A percentile compares a stretch with the other conserved stretches of the same genome.
phyloP scores from a whole-genome alignment of 2,329 filamentous ascomycete genomes.

The Didymella exigua region DNA sequence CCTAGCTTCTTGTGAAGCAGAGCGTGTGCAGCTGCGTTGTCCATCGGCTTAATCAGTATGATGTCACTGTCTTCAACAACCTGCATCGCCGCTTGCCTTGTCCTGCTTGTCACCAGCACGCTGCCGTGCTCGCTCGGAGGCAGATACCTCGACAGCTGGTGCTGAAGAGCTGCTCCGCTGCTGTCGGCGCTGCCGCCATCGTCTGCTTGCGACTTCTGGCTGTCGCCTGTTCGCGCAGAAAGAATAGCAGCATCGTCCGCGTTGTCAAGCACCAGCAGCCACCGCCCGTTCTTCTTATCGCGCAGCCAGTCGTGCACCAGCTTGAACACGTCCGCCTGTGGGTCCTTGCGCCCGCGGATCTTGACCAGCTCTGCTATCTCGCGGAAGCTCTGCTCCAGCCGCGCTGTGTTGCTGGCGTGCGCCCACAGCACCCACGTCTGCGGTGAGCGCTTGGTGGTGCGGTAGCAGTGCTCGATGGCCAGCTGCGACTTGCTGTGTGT shows the following conservation, averaged over 20 bases:
- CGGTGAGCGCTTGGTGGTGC: constrained; percentile 9
- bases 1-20: constrained; percentile 18
- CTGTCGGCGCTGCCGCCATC: too few relatives aligned
- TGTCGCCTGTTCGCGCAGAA: neutral
- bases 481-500: constrained; percentile 21
- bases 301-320: constrained; percentile 18
- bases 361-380: constrained; percentile 21
- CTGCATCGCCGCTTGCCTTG: constrained; percentile 6
- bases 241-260: constrained; percentile 21
- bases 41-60: constrained; percentile 18
- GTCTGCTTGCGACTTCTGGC: too few relatives aligned
- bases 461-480: constrained; percentile 17
- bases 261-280: constrained; percentile 31
- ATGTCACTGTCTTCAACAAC: constrained; percentile 18
- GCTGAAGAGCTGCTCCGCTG: too few relatives aligned
- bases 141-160: constrained; percentile 4
- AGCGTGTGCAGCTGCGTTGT: constrained; percentile 1
- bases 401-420: constrained; percentile 14
- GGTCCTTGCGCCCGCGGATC: constrained; percentile 16
- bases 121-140: constrained; percentile 16
- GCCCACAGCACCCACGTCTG: constrained; percentile 26
- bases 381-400: constrained; percentile 22
- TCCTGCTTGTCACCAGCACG: constrained; percentile 20
- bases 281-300: constrained; percentile 3
- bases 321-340: constrained; percentile 20